Evolutionary conservation across 345 rosid species (phyloP), one percentile per base, ranked within the genome.

Genomic region (Gossypium stocksii): DNA sequence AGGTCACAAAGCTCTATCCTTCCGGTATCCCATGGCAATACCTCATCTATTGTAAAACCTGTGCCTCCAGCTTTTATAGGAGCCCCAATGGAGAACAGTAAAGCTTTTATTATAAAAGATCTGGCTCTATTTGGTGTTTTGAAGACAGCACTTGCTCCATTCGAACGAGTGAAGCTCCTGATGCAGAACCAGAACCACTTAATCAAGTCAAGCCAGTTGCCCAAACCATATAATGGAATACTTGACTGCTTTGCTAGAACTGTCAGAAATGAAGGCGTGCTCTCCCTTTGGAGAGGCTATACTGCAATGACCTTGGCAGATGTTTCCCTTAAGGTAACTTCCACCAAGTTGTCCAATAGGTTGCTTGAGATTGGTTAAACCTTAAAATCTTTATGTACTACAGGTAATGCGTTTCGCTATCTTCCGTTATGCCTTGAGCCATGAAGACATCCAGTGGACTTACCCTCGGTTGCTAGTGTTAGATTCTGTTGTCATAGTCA

Each of bases 121-220:
- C 51, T 48, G 43, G 3, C 38, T 89, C 86, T 2, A 89, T 88
- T 34, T 87, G 90, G 63, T 90, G 82, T 3, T 88, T 87, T 57
- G 1, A 87, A 83, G 73, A 84, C 94, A 0, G 87, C 86, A 46
- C 87, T 89, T 34, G 94, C 94, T 12, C 94, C 92, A 0, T 88
- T 89, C 0, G 90, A 88, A 86, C 89, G 97, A 51, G 89, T 89
- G 70, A 87, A 91, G 81, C 92, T 89, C 63, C 71, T 91, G 87
- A 88, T 89, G 74, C 94, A 91, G 83, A 91, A 85, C 79, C 90
- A 91, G 84, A 92, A 90, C 76, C 90, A 79, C 64, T 86, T 90
- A 89, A 75, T 90, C 75, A 90, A 82, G 80, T 45, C 86, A 0
- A 89, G 95, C 22, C 85, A 92, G 72, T 86, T 92, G n/a, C 83